phyloP scores from a whole-genome alignment of 202 grass and related monocot genomes.

The Zizania palustris region DNA sequence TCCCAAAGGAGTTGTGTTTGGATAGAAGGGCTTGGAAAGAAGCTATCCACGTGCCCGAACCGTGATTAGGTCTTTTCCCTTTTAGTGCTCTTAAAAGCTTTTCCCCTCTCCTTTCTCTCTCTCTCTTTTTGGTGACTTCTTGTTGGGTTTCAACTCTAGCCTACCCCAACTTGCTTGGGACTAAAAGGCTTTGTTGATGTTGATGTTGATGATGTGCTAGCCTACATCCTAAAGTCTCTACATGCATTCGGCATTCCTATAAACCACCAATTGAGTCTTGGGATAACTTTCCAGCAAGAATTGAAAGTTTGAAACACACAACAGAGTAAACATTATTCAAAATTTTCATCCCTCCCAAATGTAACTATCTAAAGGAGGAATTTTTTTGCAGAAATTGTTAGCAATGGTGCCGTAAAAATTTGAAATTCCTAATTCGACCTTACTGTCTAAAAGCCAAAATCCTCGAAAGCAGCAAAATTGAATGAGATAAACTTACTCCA shows the following conservation, averaged over 20 bases:
- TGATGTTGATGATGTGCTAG: no score
- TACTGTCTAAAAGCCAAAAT: slow-evolving; percentile 1
- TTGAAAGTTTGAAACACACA: background rate
- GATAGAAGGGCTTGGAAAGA: no score
- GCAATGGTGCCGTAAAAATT: slow-evolving; percentile 27
- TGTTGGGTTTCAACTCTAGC: no score
- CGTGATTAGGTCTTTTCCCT: no score
- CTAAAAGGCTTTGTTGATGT: no score
- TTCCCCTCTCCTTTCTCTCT: no score
- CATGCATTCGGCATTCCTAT: background rate
- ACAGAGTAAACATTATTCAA: background rate
- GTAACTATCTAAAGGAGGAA: slow-evolving; percentile 20
- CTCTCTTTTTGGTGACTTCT: no score
- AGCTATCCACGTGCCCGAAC: no score
- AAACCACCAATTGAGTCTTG: background rate
- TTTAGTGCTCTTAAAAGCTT: no score
- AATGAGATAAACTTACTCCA: background rate
- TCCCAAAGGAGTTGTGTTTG: no score
- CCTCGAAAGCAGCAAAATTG: background rate
- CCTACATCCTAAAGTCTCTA: slow-evolving; percentile 14
- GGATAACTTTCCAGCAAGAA: slow-evolving; percentile 20
- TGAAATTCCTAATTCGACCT: background rate
- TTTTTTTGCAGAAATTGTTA: background rate
- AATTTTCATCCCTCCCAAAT: background rate
- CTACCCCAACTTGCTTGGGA: no score